Evolutionary conservation across 192 early-diverging fungal genomes (phyloP).

Genomic region (Linnemannia exigua): DNA sequence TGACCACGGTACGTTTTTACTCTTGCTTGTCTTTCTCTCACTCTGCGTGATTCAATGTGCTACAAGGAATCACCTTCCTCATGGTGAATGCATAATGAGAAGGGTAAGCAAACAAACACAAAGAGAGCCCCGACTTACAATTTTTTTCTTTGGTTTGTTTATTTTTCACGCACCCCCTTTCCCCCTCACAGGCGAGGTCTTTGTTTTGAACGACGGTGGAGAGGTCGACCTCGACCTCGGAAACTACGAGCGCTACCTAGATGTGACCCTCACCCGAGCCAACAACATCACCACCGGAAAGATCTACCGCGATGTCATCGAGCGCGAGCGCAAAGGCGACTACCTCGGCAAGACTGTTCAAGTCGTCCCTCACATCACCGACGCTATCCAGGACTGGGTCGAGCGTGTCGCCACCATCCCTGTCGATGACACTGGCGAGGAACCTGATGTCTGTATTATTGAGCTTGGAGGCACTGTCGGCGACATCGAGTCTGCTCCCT

Average conservation of each 20-base stretch:
- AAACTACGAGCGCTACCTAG: constrained; percentile 99
- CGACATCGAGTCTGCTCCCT: constrained; percentile 99
- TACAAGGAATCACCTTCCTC: background rate
- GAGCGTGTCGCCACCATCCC: constrained; percentile 93
- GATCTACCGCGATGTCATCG: constrained; percentile 97
- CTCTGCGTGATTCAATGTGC: background rate
- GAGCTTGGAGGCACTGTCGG: constrained; percentile 99
- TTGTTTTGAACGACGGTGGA: constrained; percentile 98
- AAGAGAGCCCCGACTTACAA: background rate
- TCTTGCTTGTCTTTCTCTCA: background rate
- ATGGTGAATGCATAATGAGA: background rate
- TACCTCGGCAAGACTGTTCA: constrained; percentile 99
- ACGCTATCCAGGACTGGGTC: constrained; percentile 98
- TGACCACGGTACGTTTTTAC: constrained; percentile 85
- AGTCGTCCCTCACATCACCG: constrained; percentile 98
- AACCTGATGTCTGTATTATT: constrained; percentile 97
- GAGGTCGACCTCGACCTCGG: constrained; percentile 99
- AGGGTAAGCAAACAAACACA: background rate
- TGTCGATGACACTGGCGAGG: constrained; percentile 83
- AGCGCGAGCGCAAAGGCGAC: constrained; percentile 94
- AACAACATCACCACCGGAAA: constrained; percentile 99
- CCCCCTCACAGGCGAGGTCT: constrained; percentile 91
- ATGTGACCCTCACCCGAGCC: constrained; percentile 91
- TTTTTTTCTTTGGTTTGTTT: constrained; percentile 7
- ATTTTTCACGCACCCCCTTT: background rate